Evolutionary conservation across 164 flowering plant genomes (phyloP).

Genomic region (Kalanchoe fedtschenkoi): DNA sequence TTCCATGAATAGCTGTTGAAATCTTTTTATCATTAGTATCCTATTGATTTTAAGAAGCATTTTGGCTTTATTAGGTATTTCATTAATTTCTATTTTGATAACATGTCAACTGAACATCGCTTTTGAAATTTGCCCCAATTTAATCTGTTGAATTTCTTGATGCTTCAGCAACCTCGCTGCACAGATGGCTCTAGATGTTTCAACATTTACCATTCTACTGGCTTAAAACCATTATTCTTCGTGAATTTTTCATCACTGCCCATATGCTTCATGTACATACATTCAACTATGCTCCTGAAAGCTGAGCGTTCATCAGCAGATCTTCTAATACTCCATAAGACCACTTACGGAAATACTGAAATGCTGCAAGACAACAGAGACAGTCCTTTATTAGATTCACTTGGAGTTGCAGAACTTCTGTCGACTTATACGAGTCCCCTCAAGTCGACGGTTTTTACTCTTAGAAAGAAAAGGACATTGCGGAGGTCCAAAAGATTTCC

Average conservation of each 20-base stretch:
- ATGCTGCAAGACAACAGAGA: conserved; percentile 7
- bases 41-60: no score
- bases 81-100: no score
- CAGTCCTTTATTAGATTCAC: conserved; percentile 7
- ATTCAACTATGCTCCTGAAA: conserved; percentile 26
- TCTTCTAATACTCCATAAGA: conserved; percentile 9
- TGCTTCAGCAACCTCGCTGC: conserved; percentile 29
- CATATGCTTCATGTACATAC: conserved; percentile 39
- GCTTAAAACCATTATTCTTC: conserved; percentile 34
- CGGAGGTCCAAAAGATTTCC: conserved; percentile 28
- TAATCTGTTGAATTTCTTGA: neutral
- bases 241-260: conserved; percentile 59
- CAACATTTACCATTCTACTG: conserved; percentile 32
- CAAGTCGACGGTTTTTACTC: conserved; percentile 12
- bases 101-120: no score
- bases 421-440: conserved; percentile 11
- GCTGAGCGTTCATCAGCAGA: conserved; percentile 10
- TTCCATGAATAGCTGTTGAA: no score
- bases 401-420: conserved; percentile 6
- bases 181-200: conserved; percentile 28
- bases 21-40: no score
- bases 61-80: no score
- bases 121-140: neutral
- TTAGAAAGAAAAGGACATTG: conserved; percentile 42
- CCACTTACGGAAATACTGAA: neutral